Evolutionary conservation across 257 asterid genomes (phyloP), one percentile per base, ranked within the genome.

Genomic region (Forsythia viridissima): DNA sequence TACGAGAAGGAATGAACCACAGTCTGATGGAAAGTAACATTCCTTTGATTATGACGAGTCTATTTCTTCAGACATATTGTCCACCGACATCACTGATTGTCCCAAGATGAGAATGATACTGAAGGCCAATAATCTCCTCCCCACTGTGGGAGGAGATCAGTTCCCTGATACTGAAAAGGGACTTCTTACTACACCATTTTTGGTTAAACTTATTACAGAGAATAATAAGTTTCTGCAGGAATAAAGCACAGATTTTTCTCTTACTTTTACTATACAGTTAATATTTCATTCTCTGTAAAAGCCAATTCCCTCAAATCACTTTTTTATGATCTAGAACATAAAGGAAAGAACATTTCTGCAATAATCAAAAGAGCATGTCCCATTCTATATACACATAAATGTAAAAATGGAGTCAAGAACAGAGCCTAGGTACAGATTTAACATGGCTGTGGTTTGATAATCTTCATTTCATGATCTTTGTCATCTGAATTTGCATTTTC

Each of bases 401-500:
- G 44, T 15, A 40, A 59, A 51, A 57, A n/a, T 78, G 42, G 68
- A 76, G 66, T 15, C 76, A 37, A 18, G 43, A 92, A 87, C 97
- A 91, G 11, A 90, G 84, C 77, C 88, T 86, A 30, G 97, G 97
- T 18, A 91, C 83, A 79, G 95, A 86, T 85, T 85, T 92, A 16
- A 91, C 82, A 72, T 73, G 84, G 42, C 73, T 82, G 1, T 86
- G 89, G 80, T 77, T 84, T 57, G 91, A 76, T 66, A 88, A 78
- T 87, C 92, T 91, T 72, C 96, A 89, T 84, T 83, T 91, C 89
- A 86, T 80, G 87, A 91, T 85, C 85, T 92, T 91, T 40, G 87
- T 74, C 94, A 94, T 91, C 66, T 92, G 97, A 41, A 63, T 76
- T 77, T 92, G 92, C 98, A 94, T 90, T 80, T 89, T 87, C 85